Evolutionary conservation across 352 stramenopile species (phyloP), one percentile per base, ranked within the genome.

Genomic region (Phytophthora fragariae): DNA sequence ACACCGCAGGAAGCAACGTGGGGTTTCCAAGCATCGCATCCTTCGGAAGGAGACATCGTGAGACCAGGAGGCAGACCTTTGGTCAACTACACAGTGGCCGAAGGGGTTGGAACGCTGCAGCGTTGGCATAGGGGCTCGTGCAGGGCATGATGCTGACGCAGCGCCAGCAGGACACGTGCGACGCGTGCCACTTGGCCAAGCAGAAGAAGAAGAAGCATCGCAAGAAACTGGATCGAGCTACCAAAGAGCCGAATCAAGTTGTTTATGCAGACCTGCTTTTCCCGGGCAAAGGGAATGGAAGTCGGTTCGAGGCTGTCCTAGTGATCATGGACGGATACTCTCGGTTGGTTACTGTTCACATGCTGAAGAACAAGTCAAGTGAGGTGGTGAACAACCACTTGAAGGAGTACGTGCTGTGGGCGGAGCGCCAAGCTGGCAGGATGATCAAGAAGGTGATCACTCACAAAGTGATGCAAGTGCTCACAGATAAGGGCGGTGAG

Each of bases 191-290:
- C 21, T 11, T 47, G 39, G 39, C 6, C 39, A 47, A 47, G 39
- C 39, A 47, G 14, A 47, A 47, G 39, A 47, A n/a, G 37, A 62
- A 62, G n/a, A 1, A 27, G 53, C 39, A 64, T 15, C 27, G 17
- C 7, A 64, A 55, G 39, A 64, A 56, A 33, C 27, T 64, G 6
- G 27, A 64, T 31, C 14, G 57, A 14, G 57, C 12, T 3, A 44
- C 11, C 2, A 27, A 31, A 9, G 8, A 19, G 2, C 41, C 57
- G 5, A 55, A 64, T 31, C 41, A 64, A 46, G 62, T 61, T 5
- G 24, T 55, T 21, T 50, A 62, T 17, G 62, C 39, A 9, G 62
- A 68, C n/a, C 11, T 56, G 15, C 27, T 62, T 9, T 61, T 62
- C 44, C 37, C 39, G 21, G 56, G 27, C 14, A 56, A 62, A 14